These are phyloP conservation scores for Ballota nigra DNA, from an alignment of 257 asterid species.

Conservation along the genomic window DNA sequence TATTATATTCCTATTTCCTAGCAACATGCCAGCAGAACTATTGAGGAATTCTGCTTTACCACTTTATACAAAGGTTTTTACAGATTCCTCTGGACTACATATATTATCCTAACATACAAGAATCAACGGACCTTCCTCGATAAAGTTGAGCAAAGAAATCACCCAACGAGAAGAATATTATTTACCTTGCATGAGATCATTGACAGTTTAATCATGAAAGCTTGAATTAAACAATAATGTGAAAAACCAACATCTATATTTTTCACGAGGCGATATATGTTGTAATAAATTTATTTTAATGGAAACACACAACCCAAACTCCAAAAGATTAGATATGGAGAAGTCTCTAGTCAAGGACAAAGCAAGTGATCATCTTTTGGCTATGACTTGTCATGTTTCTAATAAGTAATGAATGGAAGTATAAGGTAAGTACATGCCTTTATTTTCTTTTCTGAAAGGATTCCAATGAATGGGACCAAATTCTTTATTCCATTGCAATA, in stretches of 20 bases:
- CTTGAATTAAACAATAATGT: constrained; percentile 3
- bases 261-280: not conserved
- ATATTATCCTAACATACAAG: constrained; percentile 50
- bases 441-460: constrained; percentile 35
- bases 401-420: constrained; percentile 38
- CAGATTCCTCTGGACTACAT: constrained; percentile 65
- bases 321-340: not conserved
- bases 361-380: constrained; percentile 34
- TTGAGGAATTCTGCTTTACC: constrained; percentile 45
- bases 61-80: constrained; percentile 52
- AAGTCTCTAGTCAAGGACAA: constrained; percentile 31
- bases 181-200: constrained; percentile 18
- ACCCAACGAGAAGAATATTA: constrained; percentile 27
- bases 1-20: constrained; percentile 38
- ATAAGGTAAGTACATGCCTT: constrained; percentile 51
- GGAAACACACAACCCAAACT: not conserved
- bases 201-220: constrained; percentile 6
- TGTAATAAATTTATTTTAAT: too few species aligned
- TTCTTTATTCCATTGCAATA: constrained; percentile 44
- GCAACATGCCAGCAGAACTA: constrained; percentile 54
- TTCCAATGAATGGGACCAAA: constrained; percentile 39
- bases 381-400: constrained; percentile 37
- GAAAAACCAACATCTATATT: not conserved
- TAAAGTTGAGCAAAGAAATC: constrained; percentile 41
- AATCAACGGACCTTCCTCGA: constrained; percentile 42